These are phyloP conservation scores for Geosmithia flava DNA, from an alignment of 2,329 filamentous ascomycete species.

Conservation along the genomic window DNA sequence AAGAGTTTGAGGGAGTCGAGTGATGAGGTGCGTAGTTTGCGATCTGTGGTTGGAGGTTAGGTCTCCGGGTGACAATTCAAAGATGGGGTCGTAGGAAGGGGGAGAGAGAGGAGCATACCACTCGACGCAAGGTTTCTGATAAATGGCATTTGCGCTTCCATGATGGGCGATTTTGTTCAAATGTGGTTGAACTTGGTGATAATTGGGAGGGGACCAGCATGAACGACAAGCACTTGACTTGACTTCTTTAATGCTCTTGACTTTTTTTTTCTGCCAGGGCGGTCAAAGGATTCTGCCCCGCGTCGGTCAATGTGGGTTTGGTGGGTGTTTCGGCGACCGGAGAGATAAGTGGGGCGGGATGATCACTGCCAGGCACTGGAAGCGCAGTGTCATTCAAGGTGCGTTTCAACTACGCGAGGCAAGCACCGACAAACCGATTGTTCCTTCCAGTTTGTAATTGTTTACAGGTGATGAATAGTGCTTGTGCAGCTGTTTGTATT, in stretches of 20 bases:
- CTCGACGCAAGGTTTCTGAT: slow-evolving; percentile 76
- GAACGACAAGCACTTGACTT: background rate
- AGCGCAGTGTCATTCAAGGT: too few relatives aligned
- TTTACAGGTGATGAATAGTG: too few relatives aligned
- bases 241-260: background rate
- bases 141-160: slow-evolving; percentile 52
- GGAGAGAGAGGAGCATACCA: slow-evolving; percentile 40
- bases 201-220: background rate
- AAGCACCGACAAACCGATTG: too few relatives aligned
- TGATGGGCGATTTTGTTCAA: slow-evolving; percentile 8
- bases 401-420: too few relatives aligned
- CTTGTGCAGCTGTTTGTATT: too few relatives aligned
- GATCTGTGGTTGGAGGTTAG: slow-evolving; percentile 41
- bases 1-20: slow-evolving; percentile 67
- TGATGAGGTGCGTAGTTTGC: slow-evolving; percentile 64
- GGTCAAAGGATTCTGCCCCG: slow-evolving; percentile 1
- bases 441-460: too few relatives aligned
- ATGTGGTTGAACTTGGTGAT: background rate
- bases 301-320: background rate
- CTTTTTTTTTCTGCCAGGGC: background rate
- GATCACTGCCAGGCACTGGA: too few relatives aligned
- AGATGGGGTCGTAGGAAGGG: background rate
- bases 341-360: too few relatives aligned
- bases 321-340: too few relatives aligned
- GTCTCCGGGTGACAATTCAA: too few relatives aligned